Evolutionary conservation across 805 yeast genomes (phyloP), one percentile per base, ranked within the genome.

Genomic region (Suhomyces vadensis): DNA sequence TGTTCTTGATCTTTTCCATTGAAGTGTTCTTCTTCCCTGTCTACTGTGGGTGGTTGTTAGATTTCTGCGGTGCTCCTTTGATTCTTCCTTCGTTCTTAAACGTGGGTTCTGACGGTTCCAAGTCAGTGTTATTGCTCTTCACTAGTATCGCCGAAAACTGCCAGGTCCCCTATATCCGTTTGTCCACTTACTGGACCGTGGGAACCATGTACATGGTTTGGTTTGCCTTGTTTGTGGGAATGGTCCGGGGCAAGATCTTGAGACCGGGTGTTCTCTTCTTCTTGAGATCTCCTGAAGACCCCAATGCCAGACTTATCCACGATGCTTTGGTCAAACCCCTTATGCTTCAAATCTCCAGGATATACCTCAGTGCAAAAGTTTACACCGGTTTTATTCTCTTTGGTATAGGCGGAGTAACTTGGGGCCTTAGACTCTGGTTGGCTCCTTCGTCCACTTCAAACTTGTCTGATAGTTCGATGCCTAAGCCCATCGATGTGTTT

Each of bases 281-380:
- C 67, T 86, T 94, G 48, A 78, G 96, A 54, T 89, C 96, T 17
- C 96, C 97, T 4, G 97, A 90, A 54, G 97, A 94, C 60, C 96
- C 96, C 31, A 85, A 87, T 54, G 83, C 89, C 37, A 81, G 92
- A 52, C 78, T 94, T 9, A 76, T 92, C 33, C 92, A 89, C 52
- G 96, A 91, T 59, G 94, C 96, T 1, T 64, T 94, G 42, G 84
- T 86, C 46, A 81, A 86, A 52, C 87, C 96, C 0, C 76, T 92
- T 55, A 50, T 64, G 6, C 68, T 84, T 37, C 97, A 94, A 60
- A 49, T 91, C 17, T 80, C 85, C 22, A 74, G 96, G 50, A 82
- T 91, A 23, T 73, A 74, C 2, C 64, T 88, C 21, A 85, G 95
- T 22, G 92, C 83, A 14, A 71, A 79, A 36, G 87, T 87, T 14